A percentile compares a stretch with the other conserved stretches of the same genome.
These are phyloP conservation scores for Arthroderma sp. DNA, from an alignment of 2,329 filamentous ascomycete genomes.

Conservation along the genomic window DNA sequence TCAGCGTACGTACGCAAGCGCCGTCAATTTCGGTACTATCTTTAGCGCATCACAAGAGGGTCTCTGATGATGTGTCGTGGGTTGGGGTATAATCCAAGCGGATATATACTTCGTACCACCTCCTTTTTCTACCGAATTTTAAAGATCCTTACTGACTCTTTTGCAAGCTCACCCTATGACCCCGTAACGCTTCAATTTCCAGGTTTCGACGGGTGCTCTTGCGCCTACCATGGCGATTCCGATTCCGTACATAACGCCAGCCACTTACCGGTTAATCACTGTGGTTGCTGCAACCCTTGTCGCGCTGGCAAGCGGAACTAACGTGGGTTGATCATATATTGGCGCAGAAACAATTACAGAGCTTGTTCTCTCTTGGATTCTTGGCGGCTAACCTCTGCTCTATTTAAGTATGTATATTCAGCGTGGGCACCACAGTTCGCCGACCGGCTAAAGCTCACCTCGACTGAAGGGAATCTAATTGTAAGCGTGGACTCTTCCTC, in stretches of 20 bases:
- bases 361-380: slow-evolving; percentile 8
- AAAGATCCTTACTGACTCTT: neutral
- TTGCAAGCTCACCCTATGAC: neutral
- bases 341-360: neutral
- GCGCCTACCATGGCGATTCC: neutral
- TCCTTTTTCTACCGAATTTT: neutral
- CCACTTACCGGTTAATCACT: slow-evolving; percentile 57
- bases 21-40: neutral
- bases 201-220: neutral
- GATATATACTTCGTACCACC: neutral
- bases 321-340: slow-evolving; percentile 44
- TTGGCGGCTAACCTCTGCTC: slow-evolving; percentile 4
- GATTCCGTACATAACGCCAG: neutral
- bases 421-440: slow-evolving; percentile 97
- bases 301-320: slow-evolving; percentile 81
- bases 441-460: slow-evolving; percentile 68
- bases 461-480: slow-evolving; percentile 89
- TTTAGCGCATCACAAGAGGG: slow-evolving; percentile 3
- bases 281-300: slow-evolving; percentile 76
- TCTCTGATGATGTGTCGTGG: neutral
- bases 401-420: slow-evolving; percentile 80
- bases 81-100: neutral
- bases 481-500: slow-evolving; percentile 36
- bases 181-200: neutral
- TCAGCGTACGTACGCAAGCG: neutral